Base-by-base conservation (phyloP, 192 early-diverging fungal species). In the Rhizophlyctis rosea region DNA sequence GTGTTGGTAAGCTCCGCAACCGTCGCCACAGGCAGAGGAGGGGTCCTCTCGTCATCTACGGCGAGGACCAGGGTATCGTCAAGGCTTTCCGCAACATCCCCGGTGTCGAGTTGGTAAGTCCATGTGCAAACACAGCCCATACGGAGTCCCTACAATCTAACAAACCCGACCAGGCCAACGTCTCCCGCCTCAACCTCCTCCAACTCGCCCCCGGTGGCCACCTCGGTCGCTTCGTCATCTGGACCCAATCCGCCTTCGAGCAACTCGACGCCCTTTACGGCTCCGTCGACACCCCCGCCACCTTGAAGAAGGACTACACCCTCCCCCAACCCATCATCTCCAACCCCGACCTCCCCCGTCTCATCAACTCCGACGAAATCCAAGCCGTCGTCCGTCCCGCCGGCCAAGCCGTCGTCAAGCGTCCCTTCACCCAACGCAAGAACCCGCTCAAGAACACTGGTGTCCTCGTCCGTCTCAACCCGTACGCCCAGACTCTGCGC, bases 151-250 rank as follows among this genome's bases (percentile, higher is more conserved):
- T 2, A 16, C 24, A 2, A 23, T n/a, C 13, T 23, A 28, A 7
- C 50, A 36, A 39, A 18, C 13, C 11, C 16, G 14, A 55, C 33
- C 53, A 59, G 64, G 64, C 65, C 70, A 86, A 88, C 73, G 91
- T 99, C 56, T 81, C 83, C 62, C 76, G 81, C 77, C 84, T 99
- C 61, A 99, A 97, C 91, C 87, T 99, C 76, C 87, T 99, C 76
- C 94, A 95, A 82, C 84, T 99, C 59, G 95, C 95, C 61, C 95
- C 96, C 59, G 96, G 96, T 79, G 94, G 94, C 73, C 94, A 99
- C 84, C 82, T 99, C 74, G 95, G 96, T 67, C 93, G 95, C 76
- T 99, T 99, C 82, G 81, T 95, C 77, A 95, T 97, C 92, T 98
- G 96, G 96, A 94, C 96, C 67, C 84, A 91, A 76, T 74, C 81